phyloP scores from a whole-genome alignment of 73 alveolate genomes.

The Symbiodinium pilosum region DNA sequence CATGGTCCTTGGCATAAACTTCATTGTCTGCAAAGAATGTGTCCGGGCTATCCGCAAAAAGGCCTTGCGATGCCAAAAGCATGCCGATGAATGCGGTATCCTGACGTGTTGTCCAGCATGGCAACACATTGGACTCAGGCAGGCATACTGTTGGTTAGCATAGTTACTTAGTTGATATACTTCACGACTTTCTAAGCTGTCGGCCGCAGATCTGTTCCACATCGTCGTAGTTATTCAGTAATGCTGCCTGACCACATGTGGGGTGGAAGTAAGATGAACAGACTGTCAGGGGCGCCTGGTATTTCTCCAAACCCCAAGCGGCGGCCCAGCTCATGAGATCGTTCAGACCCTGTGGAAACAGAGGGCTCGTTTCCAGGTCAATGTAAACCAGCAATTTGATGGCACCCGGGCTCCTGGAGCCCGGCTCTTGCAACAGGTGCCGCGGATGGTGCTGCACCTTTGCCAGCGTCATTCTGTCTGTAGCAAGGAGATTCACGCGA shows the following conservation, averaged over 20 bases:
- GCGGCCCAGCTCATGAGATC: constrained; percentile 30
- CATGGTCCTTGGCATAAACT: constrained; percentile 6
- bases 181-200: neutral
- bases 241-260: neutral
- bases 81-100: too few species aligned
- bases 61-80: constrained; percentile 34
- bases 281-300: constrained; percentile 9
- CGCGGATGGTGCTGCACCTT: neutral
- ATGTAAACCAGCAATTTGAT: neutral
- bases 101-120: neutral
- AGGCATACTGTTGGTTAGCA: too few species aligned
- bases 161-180: too few species aligned
- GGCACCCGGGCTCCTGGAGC: neutral
- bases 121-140: too few species aligned
- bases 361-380: too few species aligned
- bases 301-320: constrained; percentile 43
- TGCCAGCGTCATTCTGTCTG: too few species aligned
- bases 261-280: neutral
- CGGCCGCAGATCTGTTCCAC: constrained; percentile 75
- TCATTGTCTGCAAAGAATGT: constrained; percentile 35
- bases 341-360: constrained; percentile 63
- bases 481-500: too few species aligned
- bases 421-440: neutral
- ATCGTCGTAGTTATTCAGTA: constrained; percentile 63
- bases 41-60: neutral